Base-by-base conservation (phyloP, 2,329 filamentous ascomycete genomes). In the Curvularia sp. region DNA sequence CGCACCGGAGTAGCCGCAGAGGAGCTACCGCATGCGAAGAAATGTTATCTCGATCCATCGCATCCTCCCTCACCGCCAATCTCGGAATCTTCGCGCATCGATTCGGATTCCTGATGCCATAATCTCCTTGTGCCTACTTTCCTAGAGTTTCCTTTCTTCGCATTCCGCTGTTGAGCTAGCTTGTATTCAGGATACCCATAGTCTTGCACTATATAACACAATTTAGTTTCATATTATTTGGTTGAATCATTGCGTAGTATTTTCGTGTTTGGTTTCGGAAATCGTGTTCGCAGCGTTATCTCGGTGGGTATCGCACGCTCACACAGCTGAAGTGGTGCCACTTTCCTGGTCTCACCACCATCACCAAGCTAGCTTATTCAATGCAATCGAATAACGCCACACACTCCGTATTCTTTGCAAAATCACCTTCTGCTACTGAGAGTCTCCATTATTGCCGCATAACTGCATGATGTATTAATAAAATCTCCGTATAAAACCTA, bases 61-160 rank as follows among this genome's bases (percentile, higher is more conserved):
- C 66, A 68, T 10, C 67, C 69, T 5, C 72, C 66, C 1, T 69
- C 68, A 3, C 70, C 72, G 5, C 70, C 71, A n/a, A 56, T 70
- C 0, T 73, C 68, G 22, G 58, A 66, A 20, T 65, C 65, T 1
- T 73, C 66, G 33, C 62, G 53, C 20, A 30, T 47, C 35, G 51
- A 28, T 28, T 24, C 30, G 18, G 46, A 57, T 12, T 12, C 22
- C n/a, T 57, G 24, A 35, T 33, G 13, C 8, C 12, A 24, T 31
- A 4, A 13, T 20, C 5, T 24, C 39, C 7, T 26, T 18, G 15
- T 24, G 31, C 18, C 10, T 48, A 22, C 26, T 38, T 20, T 47
- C 24, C 24, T 24, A 10, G 12, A n/a, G 13, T n/a, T 31, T 42
- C 26, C 12, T 42, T n/a, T 35, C 13, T n/a, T 39, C 4, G 20